Percentiles rank a stretch among this genome's conserved stretches.
These are phyloP conservation scores for Colletotrichum phormii DNA, from an alignment of 2,329 filamentous ascomycete genomes.

Conservation along the genomic window DNA sequence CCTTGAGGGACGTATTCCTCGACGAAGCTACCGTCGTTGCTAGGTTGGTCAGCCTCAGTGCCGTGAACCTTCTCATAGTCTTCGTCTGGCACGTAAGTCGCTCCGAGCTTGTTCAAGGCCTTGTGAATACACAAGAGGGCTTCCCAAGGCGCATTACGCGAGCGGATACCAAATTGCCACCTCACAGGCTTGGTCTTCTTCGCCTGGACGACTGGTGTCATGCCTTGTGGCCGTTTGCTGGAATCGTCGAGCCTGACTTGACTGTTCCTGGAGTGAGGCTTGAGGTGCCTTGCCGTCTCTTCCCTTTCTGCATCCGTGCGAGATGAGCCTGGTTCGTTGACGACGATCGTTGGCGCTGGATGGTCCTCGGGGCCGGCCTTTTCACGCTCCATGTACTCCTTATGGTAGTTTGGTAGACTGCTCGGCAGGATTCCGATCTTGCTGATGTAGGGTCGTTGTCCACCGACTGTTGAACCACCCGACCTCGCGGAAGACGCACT, in stretches of 20 bases:
- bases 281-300: conserved; percentile 82
- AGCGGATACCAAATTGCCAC: conserved; percentile 98
- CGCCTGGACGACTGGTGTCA: conserved; percentile 67
- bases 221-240: conserved; percentile 68
- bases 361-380: conserved; percentile 63
- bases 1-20: conserved; percentile 51
- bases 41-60: conserved; percentile 53
- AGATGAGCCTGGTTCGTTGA: conserved; percentile 58
- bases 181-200: conserved; percentile 86
- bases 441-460: conserved; percentile 73
- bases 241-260: conserved; percentile 76
- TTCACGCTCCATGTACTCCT: conserved; percentile 85
- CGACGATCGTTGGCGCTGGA: conserved; percentile 55
- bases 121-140: conserved; percentile 96
- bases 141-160: conserved; percentile 92
- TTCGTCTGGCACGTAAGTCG: conserved; percentile 83
- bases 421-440: conserved; percentile 94
- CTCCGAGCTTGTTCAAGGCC: conserved; percentile 87
- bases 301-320: conserved; percentile 81
- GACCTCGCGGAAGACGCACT: conserved; percentile 68
- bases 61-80: conserved; percentile 63
- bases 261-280: conserved; percentile 80
- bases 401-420: conserved; percentile 90
- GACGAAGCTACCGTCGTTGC: conserved; percentile 55
- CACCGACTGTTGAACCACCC: conserved; percentile 61